Evolutionary conservation across 164 flowering plant species (phyloP).

Genomic region (Vitis amurensis): DNA sequence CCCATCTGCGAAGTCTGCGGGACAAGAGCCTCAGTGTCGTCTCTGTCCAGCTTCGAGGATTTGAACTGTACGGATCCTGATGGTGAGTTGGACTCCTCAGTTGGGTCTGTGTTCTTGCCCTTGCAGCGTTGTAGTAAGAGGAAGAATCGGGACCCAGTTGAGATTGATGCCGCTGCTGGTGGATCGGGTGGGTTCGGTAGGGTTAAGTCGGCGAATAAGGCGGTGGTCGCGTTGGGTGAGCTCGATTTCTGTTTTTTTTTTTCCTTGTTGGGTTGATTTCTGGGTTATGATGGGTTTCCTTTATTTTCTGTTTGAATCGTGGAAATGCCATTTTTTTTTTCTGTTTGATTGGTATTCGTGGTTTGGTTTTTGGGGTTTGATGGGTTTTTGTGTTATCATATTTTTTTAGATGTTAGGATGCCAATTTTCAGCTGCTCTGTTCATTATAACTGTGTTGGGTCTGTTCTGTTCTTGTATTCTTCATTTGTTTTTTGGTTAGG

Average conservation of each 20-base stretch:
- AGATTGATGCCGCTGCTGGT: conserved; percentile 9
- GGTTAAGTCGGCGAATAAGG: conserved; percentile 16
- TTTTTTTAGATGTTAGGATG: no score
- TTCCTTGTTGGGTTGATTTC: neutral
- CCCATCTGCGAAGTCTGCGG: conserved; percentile 58
- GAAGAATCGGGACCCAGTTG: conserved; percentile 31
- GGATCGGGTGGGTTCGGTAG: conserved; percentile 18
- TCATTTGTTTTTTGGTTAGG: no score
- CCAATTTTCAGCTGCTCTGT: no score
- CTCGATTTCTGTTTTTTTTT: neutral
- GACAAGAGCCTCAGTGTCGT: conserved; percentile 40
- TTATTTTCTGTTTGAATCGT: neutral
- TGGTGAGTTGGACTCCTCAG: conserved; percentile 36
- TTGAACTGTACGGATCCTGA: conserved; percentile 25
- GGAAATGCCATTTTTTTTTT: neutral
- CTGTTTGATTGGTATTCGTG: neutral
- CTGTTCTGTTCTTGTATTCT: no score
- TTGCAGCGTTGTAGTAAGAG: conserved; percentile 54
- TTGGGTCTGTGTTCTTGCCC: conserved; percentile 76
- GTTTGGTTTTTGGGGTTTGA: no score
- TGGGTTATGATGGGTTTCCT: conserved; percentile 5
- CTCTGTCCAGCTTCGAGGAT: conserved; percentile 40
- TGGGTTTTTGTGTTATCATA: no score
- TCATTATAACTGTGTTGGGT: no score
- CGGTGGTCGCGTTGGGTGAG: conserved; percentile 14